Base-by-base conservation (phyloP, 139 green algal genomes). In the Coccomyxa sp. region DNA sequence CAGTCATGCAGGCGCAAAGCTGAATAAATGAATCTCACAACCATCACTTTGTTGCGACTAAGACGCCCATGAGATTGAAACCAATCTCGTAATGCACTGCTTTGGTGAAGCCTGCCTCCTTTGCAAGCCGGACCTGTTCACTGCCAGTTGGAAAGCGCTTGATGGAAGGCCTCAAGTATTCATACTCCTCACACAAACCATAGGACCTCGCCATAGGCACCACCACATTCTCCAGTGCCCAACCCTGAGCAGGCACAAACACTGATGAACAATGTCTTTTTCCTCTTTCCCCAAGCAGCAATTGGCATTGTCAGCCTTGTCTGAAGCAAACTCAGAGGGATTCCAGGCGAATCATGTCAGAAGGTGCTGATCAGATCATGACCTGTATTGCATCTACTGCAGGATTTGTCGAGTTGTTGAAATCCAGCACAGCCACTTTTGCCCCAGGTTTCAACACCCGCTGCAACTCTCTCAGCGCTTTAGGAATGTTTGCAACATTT, bases 141-240 rank as follows among this genome's bases (percentile, higher is more conserved):
- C 30, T 28, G 91, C 95, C 95, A 32, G 82, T 89, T 17, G 96
- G 94, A 81, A 97, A 99, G 27, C 82, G 80, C 80, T 98, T 89
- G 74, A 99, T 99, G 74, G 92, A 97, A 13, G 95, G 95, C 13
- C 93, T 84, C 81, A 99, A 86, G 84, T 99, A 99, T 79, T 93
- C 83, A 83, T 99, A 99, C 91, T 99, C 92, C 0, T 91, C 91
- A 27, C 80, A 88, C 58, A 98, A 82, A 7, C 93, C 94, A 76
- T 94, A 92, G 1, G 88, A 60, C 0, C 82, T 51, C 0, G 96
- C 96, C 0, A 90, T 89, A 0, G 96, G 96, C 58, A 99, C 96
- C 31, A 99, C 96, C 60, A 98, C 79, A 38, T 85, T 88, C 51
- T 94, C 86, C 51, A 99, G 84, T 21, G 94, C 86, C 31, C 90